These are phyloP conservation scores for Cyclotella kingstonii DNA, from an alignment of 108 stramenopile species.

Conservation along the genomic window DNA sequence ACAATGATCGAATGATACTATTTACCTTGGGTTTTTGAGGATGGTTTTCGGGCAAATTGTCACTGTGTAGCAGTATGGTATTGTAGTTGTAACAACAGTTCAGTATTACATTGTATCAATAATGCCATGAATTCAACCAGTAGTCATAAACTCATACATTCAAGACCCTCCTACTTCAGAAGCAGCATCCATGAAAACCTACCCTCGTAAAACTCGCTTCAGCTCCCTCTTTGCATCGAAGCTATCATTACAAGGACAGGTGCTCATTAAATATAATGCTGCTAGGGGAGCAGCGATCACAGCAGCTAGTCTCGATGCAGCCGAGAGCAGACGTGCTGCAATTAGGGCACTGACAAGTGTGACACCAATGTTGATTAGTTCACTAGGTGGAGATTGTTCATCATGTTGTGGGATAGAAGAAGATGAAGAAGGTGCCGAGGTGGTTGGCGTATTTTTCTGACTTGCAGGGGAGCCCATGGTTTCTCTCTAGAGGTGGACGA, in stretches of 20 bases:
- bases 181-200: constrained; percentile 3
- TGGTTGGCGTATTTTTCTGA: not conserved
- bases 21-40: constrained; percentile 33
- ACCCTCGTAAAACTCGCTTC: constrained; percentile 34
- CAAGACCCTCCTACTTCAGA: too few species aligned
- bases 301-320: constrained; percentile 23
- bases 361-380: constrained; percentile 21
- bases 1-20: not conserved
- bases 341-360: constrained; percentile 20
- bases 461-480: constrained; percentile 7
- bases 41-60: constrained; percentile 23
- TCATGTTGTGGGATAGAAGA: not conserved
- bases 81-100: not conserved
- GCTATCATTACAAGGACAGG: constrained; percentile 26
- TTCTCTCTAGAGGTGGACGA: too few species aligned
- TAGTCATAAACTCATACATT: too few species aligned
- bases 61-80: not conserved
- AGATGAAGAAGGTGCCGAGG: not conserved
- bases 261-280: constrained; percentile 35
- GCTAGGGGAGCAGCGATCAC: constrained; percentile 24
- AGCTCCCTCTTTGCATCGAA: constrained; percentile 39
- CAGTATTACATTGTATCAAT: not conserved
- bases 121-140: too few species aligned
- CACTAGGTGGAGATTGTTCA: constrained; percentile 5
- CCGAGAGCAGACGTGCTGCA: constrained; percentile 8